phyloP scores from a whole-genome alignment of 2,329 filamentous ascomycete species.

The Fusarium algeriense region DNA sequence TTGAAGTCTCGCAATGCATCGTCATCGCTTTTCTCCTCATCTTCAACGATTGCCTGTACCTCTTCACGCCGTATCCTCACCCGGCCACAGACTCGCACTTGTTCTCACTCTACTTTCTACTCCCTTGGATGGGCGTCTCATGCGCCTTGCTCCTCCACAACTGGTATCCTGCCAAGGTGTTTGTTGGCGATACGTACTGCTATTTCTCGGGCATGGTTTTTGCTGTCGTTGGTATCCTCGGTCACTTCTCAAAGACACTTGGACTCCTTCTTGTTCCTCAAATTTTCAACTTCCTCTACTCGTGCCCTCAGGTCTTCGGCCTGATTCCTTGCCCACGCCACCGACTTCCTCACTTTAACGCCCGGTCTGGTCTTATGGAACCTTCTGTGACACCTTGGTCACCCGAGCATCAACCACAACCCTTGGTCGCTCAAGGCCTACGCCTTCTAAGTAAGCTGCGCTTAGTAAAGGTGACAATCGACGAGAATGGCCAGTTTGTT shows the following conservation, averaged over 20 bases:
- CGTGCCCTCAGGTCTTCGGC: slow-evolving; percentile 89
- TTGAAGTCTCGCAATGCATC: slow-evolving; percentile 94
- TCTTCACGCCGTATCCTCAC: slow-evolving; percentile 85
- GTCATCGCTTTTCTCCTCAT: slow-evolving; percentile 87
- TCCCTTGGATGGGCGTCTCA: slow-evolving; percentile 95
- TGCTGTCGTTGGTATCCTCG: slow-evolving; percentile 94
- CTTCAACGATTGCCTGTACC: slow-evolving; percentile 89
- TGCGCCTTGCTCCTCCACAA: slow-evolving; percentile 89
- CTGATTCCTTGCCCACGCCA: slow-evolving; percentile 93
- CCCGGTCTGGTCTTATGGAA: slow-evolving; percentile 85
- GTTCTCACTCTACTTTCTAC: slow-evolving; percentile 93
- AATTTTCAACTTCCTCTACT: slow-evolving; percentile 97
- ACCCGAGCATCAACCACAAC: slow-evolving; percentile 74
- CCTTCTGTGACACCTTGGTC: slow-evolving; percentile 85
- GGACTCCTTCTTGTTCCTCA: slow-evolving; percentile 92
- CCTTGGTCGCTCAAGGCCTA: slow-evolving; percentile 71
- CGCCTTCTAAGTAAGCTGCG: slow-evolving; percentile 76
- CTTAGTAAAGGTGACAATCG: slow-evolving; percentile 75
- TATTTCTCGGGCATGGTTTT: slow-evolving; percentile 99
- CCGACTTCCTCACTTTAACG: slow-evolving; percentile 89
- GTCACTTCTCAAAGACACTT: slow-evolving; percentile 98
- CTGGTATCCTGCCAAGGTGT: slow-evolving; percentile 94
- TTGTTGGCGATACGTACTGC: slow-evolving; percentile 98
- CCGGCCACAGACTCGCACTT: slow-evolving; percentile 96
- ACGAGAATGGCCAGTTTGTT: slow-evolving; percentile 76